Conservation (phyloP, 2,329 filamentous ascomycete genomes). For the Balansia obtecta region DNA sequence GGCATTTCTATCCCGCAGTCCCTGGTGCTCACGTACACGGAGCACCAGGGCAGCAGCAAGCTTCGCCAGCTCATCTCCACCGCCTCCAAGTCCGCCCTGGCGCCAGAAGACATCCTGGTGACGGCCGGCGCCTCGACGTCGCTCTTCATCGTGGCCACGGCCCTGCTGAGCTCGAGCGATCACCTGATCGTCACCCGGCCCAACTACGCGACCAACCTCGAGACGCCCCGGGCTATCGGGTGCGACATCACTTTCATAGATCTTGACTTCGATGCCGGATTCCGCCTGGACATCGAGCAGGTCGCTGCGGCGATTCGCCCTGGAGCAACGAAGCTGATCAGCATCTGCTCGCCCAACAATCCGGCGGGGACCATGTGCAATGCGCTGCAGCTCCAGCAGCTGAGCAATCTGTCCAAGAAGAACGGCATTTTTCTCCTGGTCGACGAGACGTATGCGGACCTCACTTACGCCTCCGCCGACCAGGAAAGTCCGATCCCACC, state of each 20-base stretch:
- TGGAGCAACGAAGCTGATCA: constrained; percentile 11
- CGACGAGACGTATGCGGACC: constrained; percentile 13
- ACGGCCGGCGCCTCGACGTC: constrained; percentile 12
- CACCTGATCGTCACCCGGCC: constrained; percentile 13
- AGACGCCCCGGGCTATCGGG: constrained; percentile 12
- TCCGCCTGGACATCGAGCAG: constrained; percentile 7
- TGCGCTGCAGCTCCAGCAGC: constrained; percentile 2
- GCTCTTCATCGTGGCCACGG: constrained; percentile 12
- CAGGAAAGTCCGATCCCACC: constrained; percentile 2
- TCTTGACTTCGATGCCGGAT: constrained; percentile 10
- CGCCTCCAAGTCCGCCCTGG: constrained; percentile 2
- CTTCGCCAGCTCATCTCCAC: constrained; percentile 9
- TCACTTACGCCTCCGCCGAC: constrained; percentile 5
- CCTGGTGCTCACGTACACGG: constrained; percentile 11
- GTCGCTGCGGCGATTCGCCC: constrained; percentile 9
- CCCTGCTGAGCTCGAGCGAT: constrained; percentile 7
- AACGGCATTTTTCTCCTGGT: constrained; percentile 9
- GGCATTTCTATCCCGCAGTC: constrained; percentile 9
- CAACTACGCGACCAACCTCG: constrained; percentile 15
- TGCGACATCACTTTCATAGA: constrained; percentile 13
- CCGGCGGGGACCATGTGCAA: constrained; percentile 10
- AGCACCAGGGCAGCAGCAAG: constrained; percentile 10
- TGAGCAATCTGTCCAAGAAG: constrained; percentile 8
- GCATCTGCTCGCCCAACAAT: constrained; percentile 13
- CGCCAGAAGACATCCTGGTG: constrained; percentile 11